Evolutionary conservation across 495 filamentous ascomycete species (phyloP), one percentile per base, ranked within the genome.

Genomic region (Hypoxylon trugodes): DNA sequence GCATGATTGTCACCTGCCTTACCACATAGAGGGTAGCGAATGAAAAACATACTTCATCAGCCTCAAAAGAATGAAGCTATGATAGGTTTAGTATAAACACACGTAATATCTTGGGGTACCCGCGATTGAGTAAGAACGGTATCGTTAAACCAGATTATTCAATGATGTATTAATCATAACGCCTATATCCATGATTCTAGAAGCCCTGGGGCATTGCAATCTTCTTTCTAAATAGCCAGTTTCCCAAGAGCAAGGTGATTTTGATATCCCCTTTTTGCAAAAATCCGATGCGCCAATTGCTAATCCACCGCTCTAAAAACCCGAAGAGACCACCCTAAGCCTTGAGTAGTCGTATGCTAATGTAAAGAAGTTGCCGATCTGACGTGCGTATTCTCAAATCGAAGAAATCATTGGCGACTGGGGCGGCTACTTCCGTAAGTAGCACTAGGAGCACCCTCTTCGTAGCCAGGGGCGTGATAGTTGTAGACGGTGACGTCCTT

Each of bases 121-220:
- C 18, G 25, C n/a, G 21, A 9, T 46, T n/a, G 32, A 36, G 53
- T 48, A 16, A 0, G 21, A 9, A 40, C 6, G 8, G 49, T 41
- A 32, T 33, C 2, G 36, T 49, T 43, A 28, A 1, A 26, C 25
- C 36, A 43, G 2, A 36, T 3, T 18, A 45, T 24, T 10, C 13
- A 30, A n/a, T n/a, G 10, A 53, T 36, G 28, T 13, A 19, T 7
- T 12, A 37, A 19, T 38, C 46, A 9, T 37, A 51, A 51, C 37
- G n/a, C n/a, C n/a, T 25, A 33, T 54, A 48, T 25, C 49, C 38
- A 15, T 60, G 35, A n/a, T 38, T 6, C 46, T 64, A 53, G 16
- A 41, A 47, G 61, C 61, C 62, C 15, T 26, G 55, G 45, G 62
- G 62, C 62, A 2, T 33, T 55, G 16, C 42, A 42, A 16, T 59